These are phyloP conservation scores for Alternaria brassicae DNA, from an alignment of 2,329 filamentous ascomycete genomes.

Conservation along the genomic window DNA sequence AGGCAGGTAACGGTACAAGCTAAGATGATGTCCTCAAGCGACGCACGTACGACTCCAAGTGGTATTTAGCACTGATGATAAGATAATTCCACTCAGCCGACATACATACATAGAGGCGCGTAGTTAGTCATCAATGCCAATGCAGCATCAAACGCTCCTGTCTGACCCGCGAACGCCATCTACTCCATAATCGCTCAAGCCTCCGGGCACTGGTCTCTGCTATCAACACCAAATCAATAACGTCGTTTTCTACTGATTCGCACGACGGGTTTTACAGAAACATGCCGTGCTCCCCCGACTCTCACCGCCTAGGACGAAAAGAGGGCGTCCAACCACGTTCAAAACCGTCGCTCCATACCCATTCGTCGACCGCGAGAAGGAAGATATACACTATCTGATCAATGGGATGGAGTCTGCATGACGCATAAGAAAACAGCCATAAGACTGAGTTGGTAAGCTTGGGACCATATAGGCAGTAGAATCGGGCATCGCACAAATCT, in stretches of 20 bases:
- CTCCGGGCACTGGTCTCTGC: background rate
- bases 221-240: background rate
- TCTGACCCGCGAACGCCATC: background rate
- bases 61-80: background rate
- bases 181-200: background rate
- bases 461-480: background rate
- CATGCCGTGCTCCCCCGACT: background rate
- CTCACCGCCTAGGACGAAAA: background rate
- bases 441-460: background rate
- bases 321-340: background rate
- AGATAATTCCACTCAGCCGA: too few relatives aligned
- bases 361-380: background rate
- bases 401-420: background rate
- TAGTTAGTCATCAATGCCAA: conserved; percentile 3
- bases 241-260: accelerated
- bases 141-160: background rate
- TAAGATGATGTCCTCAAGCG: background rate
- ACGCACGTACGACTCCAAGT: background rate
- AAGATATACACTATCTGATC: background rate
- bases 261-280: background rate
- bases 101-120: background rate
- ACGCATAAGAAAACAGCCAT: background rate
- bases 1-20: background rate
- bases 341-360: background rate
- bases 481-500: background rate